These are phyloP conservation scores for Tolypocladium ophioglossoides DNA, from an alignment of 2,329 filamentous ascomycete species.

Conservation along the genomic window DNA sequence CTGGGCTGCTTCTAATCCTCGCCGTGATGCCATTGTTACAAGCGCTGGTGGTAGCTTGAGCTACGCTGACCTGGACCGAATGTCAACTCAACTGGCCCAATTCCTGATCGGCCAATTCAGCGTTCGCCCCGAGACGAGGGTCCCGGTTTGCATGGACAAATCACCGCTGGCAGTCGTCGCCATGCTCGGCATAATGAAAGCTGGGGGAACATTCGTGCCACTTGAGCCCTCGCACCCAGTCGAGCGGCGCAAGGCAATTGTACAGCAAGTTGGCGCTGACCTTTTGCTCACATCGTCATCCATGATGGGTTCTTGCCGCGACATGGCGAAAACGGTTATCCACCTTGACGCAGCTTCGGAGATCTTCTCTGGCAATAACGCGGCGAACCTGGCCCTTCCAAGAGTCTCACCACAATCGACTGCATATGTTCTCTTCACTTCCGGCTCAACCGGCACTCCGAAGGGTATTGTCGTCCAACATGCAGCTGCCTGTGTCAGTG, in stretches of 20 bases:
- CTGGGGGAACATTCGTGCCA: slow-evolving; percentile 14
- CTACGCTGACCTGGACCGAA: slow-evolving; percentile 3
- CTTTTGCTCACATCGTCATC: slow-evolving; percentile 4
- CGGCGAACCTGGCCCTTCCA: not conserved
- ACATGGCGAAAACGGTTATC: not conserved
- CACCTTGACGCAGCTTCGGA: not conserved
- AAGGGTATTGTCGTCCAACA: slow-evolving; percentile 29
- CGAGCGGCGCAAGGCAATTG: slow-evolving; percentile 3
- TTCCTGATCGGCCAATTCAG: not conserved
- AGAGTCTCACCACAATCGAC: not conserved
- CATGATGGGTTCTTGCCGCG: not conserved
- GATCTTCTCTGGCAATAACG: not conserved
- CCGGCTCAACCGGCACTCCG: slow-evolving; percentile 14
- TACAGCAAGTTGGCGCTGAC: slow-evolving; percentile 1
- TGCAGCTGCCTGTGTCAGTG: slow-evolving; percentile 38
- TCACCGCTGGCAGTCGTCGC: slow-evolving; percentile 8
- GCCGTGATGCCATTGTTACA: not conserved
- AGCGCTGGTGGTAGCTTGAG: not conserved
- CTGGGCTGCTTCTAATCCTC: not conserved
- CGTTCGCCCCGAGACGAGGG: not conserved
- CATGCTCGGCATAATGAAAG: too few species aligned
- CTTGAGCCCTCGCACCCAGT: slow-evolving; percentile 14
- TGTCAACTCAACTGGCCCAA: not conserved
- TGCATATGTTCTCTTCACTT: slow-evolving; percentile 16
- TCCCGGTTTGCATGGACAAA: slow-evolving; percentile 7